Base-by-base conservation (phyloP, 2,329 filamentous ascomycete genomes). In the Trichoderma sp. region DNA sequence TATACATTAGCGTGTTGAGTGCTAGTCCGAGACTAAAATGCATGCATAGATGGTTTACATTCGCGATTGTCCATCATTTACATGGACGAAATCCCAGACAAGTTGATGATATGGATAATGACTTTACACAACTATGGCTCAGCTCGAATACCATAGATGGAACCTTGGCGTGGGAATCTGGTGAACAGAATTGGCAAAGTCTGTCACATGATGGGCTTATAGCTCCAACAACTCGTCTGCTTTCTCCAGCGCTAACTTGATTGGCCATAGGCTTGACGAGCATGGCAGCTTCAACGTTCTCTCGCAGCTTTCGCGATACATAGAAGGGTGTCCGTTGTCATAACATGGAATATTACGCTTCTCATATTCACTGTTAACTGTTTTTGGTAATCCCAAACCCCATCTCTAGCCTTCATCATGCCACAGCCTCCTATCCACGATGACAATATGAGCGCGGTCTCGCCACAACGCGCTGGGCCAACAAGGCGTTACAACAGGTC, bases 401-500 rank as follows among this genome's bases (percentile, higher is more conserved):
- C 14, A 24, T 1, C 3, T 66, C n/a, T 5, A 10, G 10, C 21
- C 8, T 18, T 5, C 21, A 49, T 30, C 2, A 59, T 37, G 30
- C 46, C 28, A n/a, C 52, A 32, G 5, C 18, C 39, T 34, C 58
- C 8, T n/a, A 13, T 7, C 2, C 30, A 56, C 18, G 10, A 65
- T 56, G 61, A 28, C 24, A 43, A 54, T n/a, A 63, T 52, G 39
- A 59, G 46, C 61, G 43, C 51, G 24, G 24, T 37, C 55, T 59
- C 54, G 26, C 60, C 55, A 26, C 59, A 59, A 34, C 60, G 54
- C 34, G 37, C 43, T 32, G 67, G 52, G 14, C 32, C 54, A 0
- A n/a, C 30, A 7, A 34, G 67, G 16, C 67, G 54, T 32, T 39
- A 69, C 26, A 69, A 64, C 51, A 56, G 67, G 43, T 69, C 67